phyloP scores from a whole-genome alignment of 2,329 filamentous ascomycete species.

The Nectriaceae sp. region DNA sequence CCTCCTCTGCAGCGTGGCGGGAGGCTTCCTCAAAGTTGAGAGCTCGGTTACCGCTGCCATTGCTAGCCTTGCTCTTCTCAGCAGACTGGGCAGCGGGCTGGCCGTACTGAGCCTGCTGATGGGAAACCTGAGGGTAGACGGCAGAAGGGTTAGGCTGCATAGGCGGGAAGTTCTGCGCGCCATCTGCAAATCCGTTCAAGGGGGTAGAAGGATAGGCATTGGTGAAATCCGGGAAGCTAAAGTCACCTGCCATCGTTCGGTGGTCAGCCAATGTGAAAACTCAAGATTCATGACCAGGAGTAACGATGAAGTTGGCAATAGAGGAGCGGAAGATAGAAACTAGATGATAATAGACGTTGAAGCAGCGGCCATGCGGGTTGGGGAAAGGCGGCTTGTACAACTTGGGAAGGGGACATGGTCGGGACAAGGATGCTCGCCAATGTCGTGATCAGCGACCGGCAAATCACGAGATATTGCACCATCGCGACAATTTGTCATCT shows the following conservation, averaged over 20 bases:
- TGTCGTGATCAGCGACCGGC: constrained; percentile 29
- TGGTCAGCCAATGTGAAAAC: constrained; percentile 28
- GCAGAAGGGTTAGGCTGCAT: constrained; percentile 54
- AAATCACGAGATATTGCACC: constrained; percentile 65
- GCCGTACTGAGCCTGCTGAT: constrained; percentile 32
- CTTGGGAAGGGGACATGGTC: constrained; percentile 26
- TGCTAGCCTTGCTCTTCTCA: constrained; percentile 48
- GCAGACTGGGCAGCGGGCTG: constrained; percentile 33
- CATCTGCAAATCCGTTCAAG: constrained; percentile 43
- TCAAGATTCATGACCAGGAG: constrained; percentile 24
- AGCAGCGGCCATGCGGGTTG: constrained; percentile 18
- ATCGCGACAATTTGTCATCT: constrained; percentile 51
- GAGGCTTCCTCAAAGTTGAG: constrained; percentile 70
- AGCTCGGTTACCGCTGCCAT: constrained; percentile 42
- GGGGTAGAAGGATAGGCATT: constrained; percentile 53
- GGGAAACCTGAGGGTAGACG: constrained; percentile 41
- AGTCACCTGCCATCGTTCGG: constrained; percentile 56
- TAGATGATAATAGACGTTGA: constrained; percentile 17
- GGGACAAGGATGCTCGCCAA: constrained; percentile 23
- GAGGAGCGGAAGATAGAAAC: constrained; percentile 15
- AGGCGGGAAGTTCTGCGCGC: constrained; percentile 46
- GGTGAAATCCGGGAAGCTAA: constrained; percentile 57
- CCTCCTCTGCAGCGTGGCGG: constrained; percentile 78
- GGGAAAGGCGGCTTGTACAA: constrained; percentile 26
- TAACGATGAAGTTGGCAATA: constrained; percentile 15